Evolutionary conservation across 2,329 filamentous ascomycete genomes (phyloP).

Genomic region (Paecilomyces sp.): DNA sequence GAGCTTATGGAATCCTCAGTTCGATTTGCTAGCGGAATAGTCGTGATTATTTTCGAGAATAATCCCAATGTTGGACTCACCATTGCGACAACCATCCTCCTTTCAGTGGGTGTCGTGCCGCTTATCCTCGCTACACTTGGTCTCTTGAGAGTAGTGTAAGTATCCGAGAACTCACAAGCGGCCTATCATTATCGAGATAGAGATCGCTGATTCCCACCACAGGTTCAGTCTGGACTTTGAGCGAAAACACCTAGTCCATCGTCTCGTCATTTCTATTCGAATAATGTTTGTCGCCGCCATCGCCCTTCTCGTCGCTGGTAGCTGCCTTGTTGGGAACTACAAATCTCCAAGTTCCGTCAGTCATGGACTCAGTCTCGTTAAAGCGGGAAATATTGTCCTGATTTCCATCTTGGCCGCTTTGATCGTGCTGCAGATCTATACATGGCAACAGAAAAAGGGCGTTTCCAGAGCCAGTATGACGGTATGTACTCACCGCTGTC

Average conservation of each 20-base stretch:
- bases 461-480: slow-evolving; percentile 8
- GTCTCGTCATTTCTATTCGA: slow-evolving; percentile 7
- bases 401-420: slow-evolving; percentile 11
- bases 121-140: slow-evolving; percentile 17
- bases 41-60: slow-evolving; percentile 11
- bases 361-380: slow-evolving; percentile 11
- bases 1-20: slow-evolving; percentile 4
- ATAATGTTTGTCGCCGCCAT: slow-evolving; percentile 12
- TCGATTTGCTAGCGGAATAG: slow-evolving; percentile 10
- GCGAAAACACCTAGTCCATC: slow-evolving; percentile 2
- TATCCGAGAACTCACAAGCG: not conserved
- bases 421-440: slow-evolving; percentile 11
- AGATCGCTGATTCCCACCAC: not conserved
- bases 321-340: slow-evolving; percentile 12
- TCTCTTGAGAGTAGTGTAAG: slow-evolving; percentile 15
- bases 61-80: slow-evolving; percentile 8
- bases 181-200: not conserved
- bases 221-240: slow-evolving; percentile 4
- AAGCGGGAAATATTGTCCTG: slow-evolving; percentile 14
- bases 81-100: slow-evolving; percentile 12
- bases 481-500: slow-evolving; percentile 3
- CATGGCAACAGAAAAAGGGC: slow-evolving; percentile 9
- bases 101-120: slow-evolving; percentile 16
- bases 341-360: slow-evolving; percentile 2
- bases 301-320: slow-evolving; percentile 12